Evolutionary conservation across 108 stramenopile species (phyloP), one percentile per base, ranked within the genome.

Genomic region (Pseudonitzschia multistriata): DNA sequence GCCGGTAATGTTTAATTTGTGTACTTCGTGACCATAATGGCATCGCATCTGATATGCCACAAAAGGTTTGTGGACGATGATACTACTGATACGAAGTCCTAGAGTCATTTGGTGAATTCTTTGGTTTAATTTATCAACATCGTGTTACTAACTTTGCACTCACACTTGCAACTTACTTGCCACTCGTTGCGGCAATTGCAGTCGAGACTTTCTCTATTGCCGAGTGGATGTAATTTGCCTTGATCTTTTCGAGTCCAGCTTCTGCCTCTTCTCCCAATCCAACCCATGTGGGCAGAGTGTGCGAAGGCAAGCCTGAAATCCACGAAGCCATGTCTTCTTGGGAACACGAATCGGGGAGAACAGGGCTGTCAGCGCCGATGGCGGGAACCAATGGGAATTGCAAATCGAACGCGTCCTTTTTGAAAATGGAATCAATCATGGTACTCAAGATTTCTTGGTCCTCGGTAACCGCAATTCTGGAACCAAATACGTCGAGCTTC

Each of bases 231-330:
- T 67, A 70, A 65, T 87, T 60, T 27, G 85, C 93, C 56, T 84
- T 74, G 65, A 80, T 56, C 55, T 76, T 72, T 33, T 86, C 89
- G 22, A 89, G 72, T 13, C 71, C 87, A 37, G 40, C 63, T 79
- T 94, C 93, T 25, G 93, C 93, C 40, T 68, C 68, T 28, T 63
- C 70, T 50, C 81, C 88, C 30, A 94, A 72, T 22, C 90, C 90
- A 42, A 91, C 87, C 90, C 90, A 94, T 22, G 90, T 90, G 5
- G 93, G 93, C 27, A 90, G 93, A 40, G 85, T 91, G 67, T 88
- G 82, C 42, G 81, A 67, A 19, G 88, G 82, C 15, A 94, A 65
- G 15, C 67, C 61, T 19, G 79, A 70, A 64, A 94, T 91, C 93
- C 93, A 94, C 29, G 60, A 53, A 54, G 88, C 73, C 54, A 85